These are phyloP conservation scores for Tephrocybe rancida DNA, from an alignment of 768 basidiomycete species.

Conservation along the genomic window DNA sequence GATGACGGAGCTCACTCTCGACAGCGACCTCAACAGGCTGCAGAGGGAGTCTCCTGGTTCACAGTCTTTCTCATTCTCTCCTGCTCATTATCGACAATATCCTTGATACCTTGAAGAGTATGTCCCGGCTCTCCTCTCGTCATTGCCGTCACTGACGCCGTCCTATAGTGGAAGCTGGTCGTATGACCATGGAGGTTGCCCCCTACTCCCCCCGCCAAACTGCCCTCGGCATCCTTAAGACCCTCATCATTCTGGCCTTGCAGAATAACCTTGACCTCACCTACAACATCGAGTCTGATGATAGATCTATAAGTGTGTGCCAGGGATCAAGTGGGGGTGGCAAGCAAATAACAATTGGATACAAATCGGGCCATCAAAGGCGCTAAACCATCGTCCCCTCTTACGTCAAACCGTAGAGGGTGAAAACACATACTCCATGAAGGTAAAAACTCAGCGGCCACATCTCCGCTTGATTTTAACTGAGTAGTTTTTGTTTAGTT, in stretches of 20 bases:
- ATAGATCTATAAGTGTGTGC: too few relatives aligned
- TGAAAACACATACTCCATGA: too few relatives aligned
- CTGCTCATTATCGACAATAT: conserved; percentile 99
- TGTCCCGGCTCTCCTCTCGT: conserved; percentile 30
- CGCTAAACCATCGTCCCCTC: too few relatives aligned
- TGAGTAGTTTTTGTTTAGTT: too few relatives aligned
- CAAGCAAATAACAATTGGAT: too few relatives aligned
- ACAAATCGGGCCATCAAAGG: too few relatives aligned
- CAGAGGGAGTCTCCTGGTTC: conserved; percentile 96
- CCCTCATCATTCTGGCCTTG: conserved; percentile 94
- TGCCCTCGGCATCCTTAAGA: conserved; percentile 97
- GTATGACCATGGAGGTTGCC: conserved; percentile 99
- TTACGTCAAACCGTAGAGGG: too few relatives aligned
- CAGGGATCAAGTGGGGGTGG: too few relatives aligned
- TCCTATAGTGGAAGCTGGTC: conserved; percentile 88
- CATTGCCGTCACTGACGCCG: conserved; percentile 17
- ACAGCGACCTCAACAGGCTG: conserved; percentile 91
- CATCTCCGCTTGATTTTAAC: too few relatives aligned
- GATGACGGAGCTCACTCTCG: conserved; percentile 98
- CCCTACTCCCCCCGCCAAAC: conserved; percentile 97
- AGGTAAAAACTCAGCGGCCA: too few relatives aligned
- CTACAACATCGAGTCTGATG: conserved; percentile 91
- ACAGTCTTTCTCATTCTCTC: conserved; percentile 90
- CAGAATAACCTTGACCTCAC: conserved; percentile 96
- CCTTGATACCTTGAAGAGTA: conserved; percentile 99